These are phyloP conservation scores for Annona squamosa DNA, from an alignment of 164 flowering plant genomes.

Conservation along the genomic window DNA sequence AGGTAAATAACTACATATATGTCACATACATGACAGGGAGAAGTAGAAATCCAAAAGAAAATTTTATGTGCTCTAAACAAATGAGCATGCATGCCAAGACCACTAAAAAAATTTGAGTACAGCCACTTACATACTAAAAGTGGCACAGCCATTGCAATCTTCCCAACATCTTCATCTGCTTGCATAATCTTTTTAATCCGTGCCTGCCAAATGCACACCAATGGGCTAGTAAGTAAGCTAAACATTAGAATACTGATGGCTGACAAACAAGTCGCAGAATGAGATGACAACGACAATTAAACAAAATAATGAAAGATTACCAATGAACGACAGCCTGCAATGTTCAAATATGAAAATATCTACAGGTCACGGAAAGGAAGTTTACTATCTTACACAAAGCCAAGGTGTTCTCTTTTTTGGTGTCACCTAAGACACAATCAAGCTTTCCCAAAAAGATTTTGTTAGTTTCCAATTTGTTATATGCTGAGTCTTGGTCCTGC, in stretches of 20 bases:
- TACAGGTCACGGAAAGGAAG: too few species aligned
- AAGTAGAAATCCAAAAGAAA: too few species aligned
- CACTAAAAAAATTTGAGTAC: neutral
- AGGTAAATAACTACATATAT: too few species aligned
- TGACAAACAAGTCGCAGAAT: too few species aligned
- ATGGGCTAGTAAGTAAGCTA: neutral
- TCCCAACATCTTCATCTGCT: slow-evolving; percentile 20
- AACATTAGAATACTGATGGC: neutral
- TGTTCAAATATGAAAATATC: too few species aligned
- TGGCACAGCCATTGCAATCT: slow-evolving; percentile 20
- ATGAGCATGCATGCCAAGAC: neutral
- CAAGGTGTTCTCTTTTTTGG: too few species aligned
- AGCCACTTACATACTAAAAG: slow-evolving; percentile 16
- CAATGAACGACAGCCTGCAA: neutral
- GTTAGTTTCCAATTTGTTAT: too few species aligned
- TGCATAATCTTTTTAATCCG: slow-evolving; percentile 21
- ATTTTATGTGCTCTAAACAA: neutral
- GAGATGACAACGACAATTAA: neutral
- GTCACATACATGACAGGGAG: too few species aligned
- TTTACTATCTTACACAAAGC: too few species aligned
- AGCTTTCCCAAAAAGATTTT: too few species aligned
- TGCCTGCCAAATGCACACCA: slow-evolving; percentile 6
- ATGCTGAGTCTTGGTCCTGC: too few species aligned
- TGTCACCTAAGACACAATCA: too few species aligned
- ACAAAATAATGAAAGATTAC: neutral